Conservation (phyloP, 169 alveolate genomes). For the Plasmodium vivax region DNA sequence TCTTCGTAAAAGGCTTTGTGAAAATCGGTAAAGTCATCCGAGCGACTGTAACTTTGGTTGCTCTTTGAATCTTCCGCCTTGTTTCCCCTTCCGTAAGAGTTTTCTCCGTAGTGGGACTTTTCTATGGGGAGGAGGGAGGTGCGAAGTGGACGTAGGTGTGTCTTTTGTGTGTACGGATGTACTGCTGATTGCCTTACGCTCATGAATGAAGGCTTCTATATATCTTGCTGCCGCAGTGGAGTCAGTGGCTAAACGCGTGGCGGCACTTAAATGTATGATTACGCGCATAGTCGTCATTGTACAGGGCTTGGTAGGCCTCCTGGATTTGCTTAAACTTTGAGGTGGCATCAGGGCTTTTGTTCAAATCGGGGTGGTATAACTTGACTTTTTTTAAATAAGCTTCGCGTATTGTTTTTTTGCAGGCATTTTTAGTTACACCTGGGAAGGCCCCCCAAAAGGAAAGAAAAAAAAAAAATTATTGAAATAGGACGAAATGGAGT, state of each 20-base stretch:
- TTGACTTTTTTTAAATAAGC: conserved; percentile 93
- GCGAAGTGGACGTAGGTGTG: background rate
- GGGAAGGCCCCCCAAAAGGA: background rate
- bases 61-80: conserved; percentile 29
- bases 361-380: conserved; percentile 93
- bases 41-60: background rate
- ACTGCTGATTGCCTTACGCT: background rate
- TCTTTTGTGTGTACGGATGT: background rate
- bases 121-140: background rate
- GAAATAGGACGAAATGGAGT: background rate
- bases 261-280: conserved; percentile 14
- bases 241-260: background rate
- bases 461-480: too few species aligned
- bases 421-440: conserved; percentile 87
- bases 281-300: conserved; percentile 83
- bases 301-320: conserved; percentile 90
- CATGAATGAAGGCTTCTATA: background rate
- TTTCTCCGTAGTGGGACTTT: conserved; percentile 15
- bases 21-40: conserved; percentile 57
- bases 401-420: conserved; percentile 89
- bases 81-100: background rate
- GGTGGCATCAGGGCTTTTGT: conserved; percentile 86
- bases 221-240: background rate
- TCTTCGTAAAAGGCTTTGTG: conserved; percentile 72
- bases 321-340: conserved; percentile 89